A percentile compares a stretch with the other conserved stretches of the same genome.
phyloP scores from a whole-genome alignment of 2,329 filamentous ascomycete genomes.

The Penicillium concentricum region DNA sequence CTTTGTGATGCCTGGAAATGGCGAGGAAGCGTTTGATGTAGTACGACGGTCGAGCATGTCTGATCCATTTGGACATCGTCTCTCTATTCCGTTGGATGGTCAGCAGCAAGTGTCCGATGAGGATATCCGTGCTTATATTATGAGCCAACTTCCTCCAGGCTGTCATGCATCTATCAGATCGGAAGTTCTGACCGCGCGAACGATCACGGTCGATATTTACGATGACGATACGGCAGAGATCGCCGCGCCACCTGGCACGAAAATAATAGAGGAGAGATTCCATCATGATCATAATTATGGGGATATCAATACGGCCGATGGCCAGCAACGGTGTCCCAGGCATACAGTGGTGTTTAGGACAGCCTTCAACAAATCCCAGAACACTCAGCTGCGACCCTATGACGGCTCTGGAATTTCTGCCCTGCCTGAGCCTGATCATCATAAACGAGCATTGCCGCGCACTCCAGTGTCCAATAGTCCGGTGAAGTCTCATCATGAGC shows the following conservation, averaged over 20 bases:
- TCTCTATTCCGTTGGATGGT: constrained; percentile 35
- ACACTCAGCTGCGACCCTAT: constrained; percentile 34
- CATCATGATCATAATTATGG: constrained; percentile 48
- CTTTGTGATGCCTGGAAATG: constrained; percentile 40
- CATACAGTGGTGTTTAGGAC: constrained; percentile 49
- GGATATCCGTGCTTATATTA: constrained; percentile 49
- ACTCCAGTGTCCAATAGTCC: neutral
- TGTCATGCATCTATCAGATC: constrained; percentile 45
- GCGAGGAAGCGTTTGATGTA: constrained; percentile 40
- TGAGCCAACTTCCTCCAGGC: constrained; percentile 44
- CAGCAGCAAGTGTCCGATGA: constrained; percentile 45
- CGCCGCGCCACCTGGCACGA: constrained; percentile 46
- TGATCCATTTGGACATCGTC: constrained; percentile 26
- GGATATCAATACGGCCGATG: constrained; percentile 43
- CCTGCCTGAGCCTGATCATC: constrained; percentile 1
- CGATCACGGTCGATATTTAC: constrained; percentile 49
- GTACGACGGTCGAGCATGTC: constrained; percentile 31
- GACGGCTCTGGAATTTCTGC: neutral
- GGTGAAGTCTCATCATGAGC: neutral
- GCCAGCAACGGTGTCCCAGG: constrained; percentile 35
- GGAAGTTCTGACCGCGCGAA: constrained; percentile 45
- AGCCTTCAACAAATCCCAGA: constrained; percentile 43
- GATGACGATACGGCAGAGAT: constrained; percentile 45
- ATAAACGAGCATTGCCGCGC: neutral
- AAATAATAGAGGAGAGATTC: constrained; percentile 47